Evolutionary conservation across 768 basidiomycete genomes (phyloP).

Genomic region (Boletus patriciae): DNA sequence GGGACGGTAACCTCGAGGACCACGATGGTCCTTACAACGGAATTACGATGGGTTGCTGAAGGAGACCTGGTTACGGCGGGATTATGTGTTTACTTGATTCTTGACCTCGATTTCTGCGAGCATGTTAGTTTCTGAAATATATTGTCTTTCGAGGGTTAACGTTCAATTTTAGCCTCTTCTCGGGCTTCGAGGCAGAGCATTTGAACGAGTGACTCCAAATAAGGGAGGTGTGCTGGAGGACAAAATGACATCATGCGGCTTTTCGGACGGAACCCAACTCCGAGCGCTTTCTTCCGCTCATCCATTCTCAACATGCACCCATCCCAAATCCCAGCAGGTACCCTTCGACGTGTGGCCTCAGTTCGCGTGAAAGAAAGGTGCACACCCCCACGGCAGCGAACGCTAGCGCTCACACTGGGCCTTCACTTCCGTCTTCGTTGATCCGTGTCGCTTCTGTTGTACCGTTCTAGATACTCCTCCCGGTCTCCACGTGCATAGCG

Average conservation of each 20-base stretch:
- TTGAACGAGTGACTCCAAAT: no score
- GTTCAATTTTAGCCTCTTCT: neutral
- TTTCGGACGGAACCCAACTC: no score
- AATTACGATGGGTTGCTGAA: constrained; percentile 28
- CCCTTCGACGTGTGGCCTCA: neutral
- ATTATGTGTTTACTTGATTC: neutral
- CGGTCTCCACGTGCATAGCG: constrained; percentile 6
- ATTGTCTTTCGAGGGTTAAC: neutral
- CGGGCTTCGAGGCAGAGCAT: no score
- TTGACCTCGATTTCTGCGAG: neutral
- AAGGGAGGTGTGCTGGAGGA: neutral
- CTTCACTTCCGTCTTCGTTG: neutral
- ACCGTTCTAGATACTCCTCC: neutral
- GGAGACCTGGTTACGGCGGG: neutral
- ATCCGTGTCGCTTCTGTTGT: no score
- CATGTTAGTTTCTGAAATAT: neutral
- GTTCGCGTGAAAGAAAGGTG: neutral
- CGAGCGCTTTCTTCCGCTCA: neutral
- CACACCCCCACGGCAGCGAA: no score
- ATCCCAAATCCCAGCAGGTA: neutral
- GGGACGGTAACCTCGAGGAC: constrained; percentile 40
- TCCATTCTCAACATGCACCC: neutral
- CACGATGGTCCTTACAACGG: constrained; percentile 47
- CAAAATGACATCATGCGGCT: neutral
- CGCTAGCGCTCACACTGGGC: neutral